A percentile compares a stretch with the other conserved stretches of the same genome.
phyloP scores from a whole-genome alignment of 176 grass and related monocot genomes.

The Cenchrus purpureus region DNA sequence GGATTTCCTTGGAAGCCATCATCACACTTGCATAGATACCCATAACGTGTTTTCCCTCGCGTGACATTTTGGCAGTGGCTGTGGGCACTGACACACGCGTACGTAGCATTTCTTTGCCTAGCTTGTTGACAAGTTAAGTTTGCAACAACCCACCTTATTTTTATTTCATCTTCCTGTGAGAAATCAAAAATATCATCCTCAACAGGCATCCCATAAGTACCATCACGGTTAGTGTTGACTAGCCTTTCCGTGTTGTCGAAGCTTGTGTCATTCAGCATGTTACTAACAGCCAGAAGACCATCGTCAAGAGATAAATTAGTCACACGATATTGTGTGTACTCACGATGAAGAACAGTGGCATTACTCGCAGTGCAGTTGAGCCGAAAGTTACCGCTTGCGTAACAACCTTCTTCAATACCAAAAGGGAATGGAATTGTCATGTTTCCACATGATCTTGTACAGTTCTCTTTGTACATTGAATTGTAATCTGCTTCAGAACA shows the following conservation, averaged over 20 bases:
- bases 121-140: neutral
- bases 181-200: neutral
- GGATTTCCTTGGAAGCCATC: slow-evolving; percentile 44
- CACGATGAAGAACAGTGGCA: neutral
- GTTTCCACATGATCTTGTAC: slow-evolving; percentile 28
- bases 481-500: neutral
- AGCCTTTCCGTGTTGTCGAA: neutral
- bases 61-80: neutral
- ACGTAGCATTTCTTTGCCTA: rapidly evolving
- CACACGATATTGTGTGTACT: neutral
- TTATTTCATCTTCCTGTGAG: neutral
- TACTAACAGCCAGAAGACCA: neutral
- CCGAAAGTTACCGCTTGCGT: neutral
- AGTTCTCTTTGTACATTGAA: neutral
- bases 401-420: slow-evolving; percentile 35
- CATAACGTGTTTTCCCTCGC: neutral
- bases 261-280: neutral
- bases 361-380: slow-evolving; percentile 3
- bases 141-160: neutral
- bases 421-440: slow-evolving; percentile 35
- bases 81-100: neutral
- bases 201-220: neutral
- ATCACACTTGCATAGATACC: slow-evolving; percentile 48
- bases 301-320: neutral
- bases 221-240: neutral